These are phyloP conservation scores for Linnemannia exigua DNA, from an alignment of 192 early-diverging fungal genomes.

Conservation along the genomic window DNA sequence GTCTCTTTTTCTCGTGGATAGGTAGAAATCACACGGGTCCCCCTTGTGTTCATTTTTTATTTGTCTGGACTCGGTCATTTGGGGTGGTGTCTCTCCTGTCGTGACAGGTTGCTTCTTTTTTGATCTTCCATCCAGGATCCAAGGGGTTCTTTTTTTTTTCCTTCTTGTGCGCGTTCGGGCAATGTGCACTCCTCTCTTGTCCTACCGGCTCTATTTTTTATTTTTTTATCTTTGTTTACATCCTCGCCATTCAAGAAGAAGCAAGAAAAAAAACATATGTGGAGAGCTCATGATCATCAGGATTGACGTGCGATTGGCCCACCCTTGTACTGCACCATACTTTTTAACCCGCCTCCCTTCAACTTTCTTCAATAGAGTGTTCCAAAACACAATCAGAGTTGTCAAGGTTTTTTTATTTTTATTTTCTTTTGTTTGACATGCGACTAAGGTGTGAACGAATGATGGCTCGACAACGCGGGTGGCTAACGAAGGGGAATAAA, in stretches of 20 bases:
- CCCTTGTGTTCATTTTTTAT: not conserved
- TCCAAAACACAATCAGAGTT: not conserved
- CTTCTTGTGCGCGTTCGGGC: not conserved
- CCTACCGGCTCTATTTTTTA: not conserved
- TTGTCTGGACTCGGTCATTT: not conserved
- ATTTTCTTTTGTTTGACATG: not conserved
- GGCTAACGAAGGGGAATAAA: too few species aligned
- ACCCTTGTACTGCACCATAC: not conserved
- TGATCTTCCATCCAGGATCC: too few species aligned
- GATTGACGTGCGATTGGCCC: not conserved
- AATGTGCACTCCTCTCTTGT: not conserved
- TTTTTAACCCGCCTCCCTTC: not conserved
- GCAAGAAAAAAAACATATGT: not conserved
- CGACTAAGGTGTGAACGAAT: not conserved
- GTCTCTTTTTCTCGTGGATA: not conserved
- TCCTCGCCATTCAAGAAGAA: not conserved
- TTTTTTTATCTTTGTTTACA: not conserved
- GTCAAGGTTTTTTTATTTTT: not conserved
- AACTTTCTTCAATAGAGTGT: not conserved
- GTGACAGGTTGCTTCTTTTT: not conserved
- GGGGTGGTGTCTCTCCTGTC: not conserved
- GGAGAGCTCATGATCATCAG: not conserved
- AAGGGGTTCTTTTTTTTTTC: conserved; percentile 6
- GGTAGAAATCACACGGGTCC: too few species aligned
- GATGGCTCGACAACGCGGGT: not conserved